Percentiles rank a stretch among this genome's conserved stretches.
Evolutionary conservation across 306 rosid genomes (phyloP).

Genomic region (Elaeagnus macrophylla): DNA sequence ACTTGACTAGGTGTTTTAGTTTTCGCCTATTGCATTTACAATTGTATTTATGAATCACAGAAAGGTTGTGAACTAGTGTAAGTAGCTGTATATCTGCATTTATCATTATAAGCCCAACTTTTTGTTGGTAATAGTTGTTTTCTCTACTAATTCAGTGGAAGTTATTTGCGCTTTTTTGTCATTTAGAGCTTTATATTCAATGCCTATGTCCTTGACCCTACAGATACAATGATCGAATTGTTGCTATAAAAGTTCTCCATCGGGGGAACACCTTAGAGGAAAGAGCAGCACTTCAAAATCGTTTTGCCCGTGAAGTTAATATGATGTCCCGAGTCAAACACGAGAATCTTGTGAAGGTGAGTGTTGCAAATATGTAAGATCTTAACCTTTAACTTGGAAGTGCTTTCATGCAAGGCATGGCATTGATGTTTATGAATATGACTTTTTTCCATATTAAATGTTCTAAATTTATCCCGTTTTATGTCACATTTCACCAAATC

Average conservation of each 20-base stretch:
- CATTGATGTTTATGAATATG: background rate
- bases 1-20: no score
- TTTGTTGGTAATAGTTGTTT: no score
- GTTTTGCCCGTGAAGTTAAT: constrained; percentile 83
- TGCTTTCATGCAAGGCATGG: background rate
- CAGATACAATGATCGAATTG: constrained; percentile 74
- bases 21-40: no score
- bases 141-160: background rate
- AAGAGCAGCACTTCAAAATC: constrained; percentile 72
- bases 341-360: constrained; percentile 84
- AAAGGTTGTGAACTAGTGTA: no score
- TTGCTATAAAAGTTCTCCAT: constrained; percentile 80
- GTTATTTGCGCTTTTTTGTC: constrained; percentile 19
- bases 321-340: constrained; percentile 98
- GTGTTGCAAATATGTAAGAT: constrained; percentile 7
- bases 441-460: background rate
- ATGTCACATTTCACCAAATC: constrained; percentile 3
- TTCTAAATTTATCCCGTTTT: background rate
- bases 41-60: no score
- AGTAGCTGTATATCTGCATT: no score
- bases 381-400: background rate
- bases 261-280: constrained; percentile 79
- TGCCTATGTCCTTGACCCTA: constrained; percentile 27
- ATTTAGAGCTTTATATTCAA: background rate
- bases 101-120: no score